phyloP scores from a whole-genome alignment of 495 filamentous ascomycete genomes.

The Penicillium tannophilum region DNA sequence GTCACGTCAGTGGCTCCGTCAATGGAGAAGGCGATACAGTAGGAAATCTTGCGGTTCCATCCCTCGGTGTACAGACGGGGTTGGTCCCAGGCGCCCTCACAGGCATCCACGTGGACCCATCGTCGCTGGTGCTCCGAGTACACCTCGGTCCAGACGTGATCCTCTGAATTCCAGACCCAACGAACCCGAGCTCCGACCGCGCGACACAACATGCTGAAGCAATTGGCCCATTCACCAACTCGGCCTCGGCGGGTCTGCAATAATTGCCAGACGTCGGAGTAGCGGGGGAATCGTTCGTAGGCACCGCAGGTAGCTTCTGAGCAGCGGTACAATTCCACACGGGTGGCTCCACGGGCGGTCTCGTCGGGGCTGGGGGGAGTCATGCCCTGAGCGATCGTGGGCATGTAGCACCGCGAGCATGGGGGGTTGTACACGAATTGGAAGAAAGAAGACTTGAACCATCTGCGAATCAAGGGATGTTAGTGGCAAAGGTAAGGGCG shows the following conservation, averaged over 20 bases:
- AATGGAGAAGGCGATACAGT: slow-evolving; percentile 94
- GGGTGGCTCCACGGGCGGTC: slow-evolving; percentile 77
- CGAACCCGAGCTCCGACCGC: slow-evolving; percentile 87
- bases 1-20: slow-evolving; percentile 97
- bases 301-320: slow-evolving; percentile 66
- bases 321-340: slow-evolving; percentile 90
- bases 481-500: slow-evolving; percentile 17
- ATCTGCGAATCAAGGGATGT: slow-evolving; percentile 55
- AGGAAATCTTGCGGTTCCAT: slow-evolving; percentile 93
- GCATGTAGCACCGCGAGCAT: slow-evolving; percentile 76
- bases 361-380: slow-evolving; percentile 86
- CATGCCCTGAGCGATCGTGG: slow-evolving; percentile 81
- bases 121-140: slow-evolving; percentile 91
- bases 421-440: slow-evolving; percentile 94
- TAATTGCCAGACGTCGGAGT: slow-evolving; percentile 93
- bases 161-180: slow-evolving; percentile 98
- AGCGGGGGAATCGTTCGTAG: slow-evolving; percentile 89
- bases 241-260: slow-evolving; percentile 83
- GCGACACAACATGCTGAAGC: slow-evolving; percentile 97
- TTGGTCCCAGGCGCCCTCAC: slow-evolving; percentile 95
- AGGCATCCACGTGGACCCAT: slow-evolving; percentile 97
- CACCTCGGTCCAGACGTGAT: slow-evolving; percentile 96
- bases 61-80: slow-evolving; percentile 90
- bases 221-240: slow-evolving; percentile 96
- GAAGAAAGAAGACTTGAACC: slow-evolving; percentile 96